Evolutionary conservation across 441 rosid species (phyloP).

Genomic region (Breynia disticha): DNA sequence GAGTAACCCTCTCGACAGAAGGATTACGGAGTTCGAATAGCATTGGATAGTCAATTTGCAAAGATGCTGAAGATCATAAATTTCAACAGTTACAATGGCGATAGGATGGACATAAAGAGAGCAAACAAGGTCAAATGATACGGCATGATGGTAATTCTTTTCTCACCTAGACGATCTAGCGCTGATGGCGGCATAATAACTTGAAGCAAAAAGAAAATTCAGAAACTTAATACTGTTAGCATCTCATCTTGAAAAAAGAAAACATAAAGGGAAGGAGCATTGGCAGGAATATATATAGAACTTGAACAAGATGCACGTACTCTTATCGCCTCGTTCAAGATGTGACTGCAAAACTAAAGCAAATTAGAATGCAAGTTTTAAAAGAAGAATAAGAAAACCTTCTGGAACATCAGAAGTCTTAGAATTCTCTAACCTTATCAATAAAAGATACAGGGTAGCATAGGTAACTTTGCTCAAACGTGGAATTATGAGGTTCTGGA

Average conservation of each 20-base stretch:
- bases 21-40: slow-evolving; percentile 78
- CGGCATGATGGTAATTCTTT: slow-evolving; percentile 2
- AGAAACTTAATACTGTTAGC: slow-evolving; percentile 1
- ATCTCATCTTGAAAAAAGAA: slow-evolving; percentile 1
- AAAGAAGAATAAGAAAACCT: background rate
- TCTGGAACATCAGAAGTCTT: too few relatives aligned
- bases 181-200: slow-evolving; percentile 98
- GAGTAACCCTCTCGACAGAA: slow-evolving; percentile 68
- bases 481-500: slow-evolving; percentile 13
- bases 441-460: slow-evolving; percentile 79
- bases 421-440: slow-evolving; percentile 46
- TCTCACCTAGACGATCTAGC: slow-evolving; percentile 82
- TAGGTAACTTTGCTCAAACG: slow-evolving; percentile 57
- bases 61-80: slow-evolving; percentile 48
- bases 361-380: slow-evolving; percentile 3
- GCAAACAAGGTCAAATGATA: slow-evolving; percentile 6
- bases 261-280: slow-evolving; percentile 1
- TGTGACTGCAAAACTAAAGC: slow-evolving; percentile 60
- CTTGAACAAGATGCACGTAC: slow-evolving; percentile 31
- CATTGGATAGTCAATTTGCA: slow-evolving; percentile 98
- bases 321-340: slow-evolving; percentile 92
- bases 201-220: slow-evolving; percentile 21
- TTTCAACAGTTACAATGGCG: slow-evolving; percentile 8
- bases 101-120: background rate
- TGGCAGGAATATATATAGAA: too few relatives aligned